phyloP scores from a whole-genome alignment of 2,329 filamentous ascomycete species.

The Myrmaecium sp. region DNA sequence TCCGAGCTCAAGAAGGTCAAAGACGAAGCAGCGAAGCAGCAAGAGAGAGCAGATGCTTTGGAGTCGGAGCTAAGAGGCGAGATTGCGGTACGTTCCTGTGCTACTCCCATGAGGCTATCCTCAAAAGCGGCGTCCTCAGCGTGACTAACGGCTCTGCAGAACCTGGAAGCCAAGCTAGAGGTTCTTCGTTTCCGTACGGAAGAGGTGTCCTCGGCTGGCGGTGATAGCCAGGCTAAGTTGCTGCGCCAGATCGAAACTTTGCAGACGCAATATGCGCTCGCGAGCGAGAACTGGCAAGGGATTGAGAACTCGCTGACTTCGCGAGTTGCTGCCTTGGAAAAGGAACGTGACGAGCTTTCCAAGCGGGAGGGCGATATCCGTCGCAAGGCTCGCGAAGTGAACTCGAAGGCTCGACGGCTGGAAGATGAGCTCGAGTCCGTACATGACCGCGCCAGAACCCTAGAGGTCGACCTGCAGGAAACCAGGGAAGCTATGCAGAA shows the following conservation, averaged over 20 bases:
- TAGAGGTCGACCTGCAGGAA: constrained; percentile 46
- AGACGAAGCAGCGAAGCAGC: constrained; percentile 55
- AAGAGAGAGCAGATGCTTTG: constrained; percentile 48
- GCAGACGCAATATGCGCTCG: constrained; percentile 86
- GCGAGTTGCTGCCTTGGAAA: constrained; percentile 62
- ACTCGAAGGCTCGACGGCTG: constrained; percentile 46
- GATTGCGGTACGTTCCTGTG: constrained; percentile 29
- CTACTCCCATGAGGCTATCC: not conserved
- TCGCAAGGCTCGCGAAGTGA: constrained; percentile 76
- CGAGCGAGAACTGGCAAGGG: constrained; percentile 93
- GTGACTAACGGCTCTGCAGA: constrained; percentile 25
- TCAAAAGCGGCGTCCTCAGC: too few species aligned
- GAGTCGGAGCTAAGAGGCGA: constrained; percentile 74
- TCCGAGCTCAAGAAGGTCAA: constrained; percentile 54
- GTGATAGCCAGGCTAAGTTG: constrained; percentile 76
- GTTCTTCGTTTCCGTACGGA: constrained; percentile 71
- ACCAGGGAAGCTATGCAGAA: constrained; percentile 43
- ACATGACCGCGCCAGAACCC: constrained; percentile 43
- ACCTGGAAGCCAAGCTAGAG: constrained; percentile 80
- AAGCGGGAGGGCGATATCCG: constrained; percentile 74
- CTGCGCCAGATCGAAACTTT: constrained; percentile 87
- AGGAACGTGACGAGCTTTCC: constrained; percentile 73
- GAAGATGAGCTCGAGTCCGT: constrained; percentile 72
- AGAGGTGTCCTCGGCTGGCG: constrained; percentile 70
- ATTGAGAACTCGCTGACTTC: constrained; percentile 77